Conservation (phyloP, 83 land plant species). For the Picea abies region DNA sequence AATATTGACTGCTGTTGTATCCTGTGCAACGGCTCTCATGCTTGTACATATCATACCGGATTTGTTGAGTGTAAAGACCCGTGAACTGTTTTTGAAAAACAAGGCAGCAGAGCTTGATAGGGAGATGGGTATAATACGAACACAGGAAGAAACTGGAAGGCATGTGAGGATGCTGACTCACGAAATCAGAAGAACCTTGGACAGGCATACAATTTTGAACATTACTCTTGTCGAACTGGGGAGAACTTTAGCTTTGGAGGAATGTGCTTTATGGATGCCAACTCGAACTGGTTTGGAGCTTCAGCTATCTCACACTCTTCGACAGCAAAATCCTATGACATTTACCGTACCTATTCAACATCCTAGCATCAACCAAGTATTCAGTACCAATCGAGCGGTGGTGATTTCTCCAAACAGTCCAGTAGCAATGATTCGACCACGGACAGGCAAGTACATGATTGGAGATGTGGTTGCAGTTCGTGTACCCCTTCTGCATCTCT, state of each 20-base stretch:
- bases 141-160: constrained; percentile 89
- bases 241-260: constrained; percentile 77
- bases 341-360: constrained; percentile 72
- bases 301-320: constrained; percentile 73
- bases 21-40: constrained; percentile 91
- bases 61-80: constrained; percentile 79
- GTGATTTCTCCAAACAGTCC: constrained; percentile 80
- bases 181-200: constrained; percentile 93
- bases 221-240: constrained; percentile 95
- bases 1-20: constrained; percentile 80
- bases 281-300: constrained; percentile 67
- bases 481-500: constrained; percentile 77
- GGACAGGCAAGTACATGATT: constrained; percentile 60
- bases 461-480: constrained; percentile 92
- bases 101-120: constrained; percentile 93
- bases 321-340: constrained; percentile 55
- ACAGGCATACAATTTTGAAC: constrained; percentile 82
- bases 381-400: constrained; percentile 66
- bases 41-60: constrained; percentile 95
- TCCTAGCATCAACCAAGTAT: constrained; percentile 73
- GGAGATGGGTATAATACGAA: constrained; percentile 91
- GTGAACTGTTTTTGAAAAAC: constrained; percentile 79
- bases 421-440: constrained; percentile 57
- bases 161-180: constrained; percentile 98
- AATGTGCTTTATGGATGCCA: constrained; percentile 98